Evolutionary conservation across 1,139 yeast genomes (phyloP).

Genomic region (Saccharomyces uvarum): DNA sequence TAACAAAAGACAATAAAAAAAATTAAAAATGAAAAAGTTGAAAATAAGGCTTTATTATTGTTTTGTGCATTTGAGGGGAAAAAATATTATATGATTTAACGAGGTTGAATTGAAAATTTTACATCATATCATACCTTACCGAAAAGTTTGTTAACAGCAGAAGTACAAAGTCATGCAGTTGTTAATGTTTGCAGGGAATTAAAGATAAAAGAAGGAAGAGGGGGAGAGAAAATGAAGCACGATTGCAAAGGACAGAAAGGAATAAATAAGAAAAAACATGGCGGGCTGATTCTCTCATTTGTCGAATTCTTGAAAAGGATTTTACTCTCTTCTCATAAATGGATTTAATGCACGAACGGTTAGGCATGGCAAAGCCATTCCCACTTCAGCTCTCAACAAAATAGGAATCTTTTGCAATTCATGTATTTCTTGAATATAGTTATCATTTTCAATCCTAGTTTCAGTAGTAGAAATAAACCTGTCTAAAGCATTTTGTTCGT

Average conservation of each 20-base stretch:
- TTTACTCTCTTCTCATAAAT: conserved; percentile 35
- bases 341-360: conserved; percentile 94
- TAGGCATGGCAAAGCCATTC: conserved; percentile 90
- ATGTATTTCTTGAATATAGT: conserved; percentile 67
- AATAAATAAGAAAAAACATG: neutral
- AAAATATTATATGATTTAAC: neutral
- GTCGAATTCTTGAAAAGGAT: neutral
- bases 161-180: neutral
- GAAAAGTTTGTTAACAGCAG: neutral
- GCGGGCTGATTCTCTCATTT: no score
- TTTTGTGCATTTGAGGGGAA: neutral
- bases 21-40: neutral
- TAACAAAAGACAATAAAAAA: neutral
- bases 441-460: conserved; percentile 55
- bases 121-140: neutral
- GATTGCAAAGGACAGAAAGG: neutral
- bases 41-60: neutral
- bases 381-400: conserved; percentile 81
- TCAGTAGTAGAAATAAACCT: conserved; percentile 50
- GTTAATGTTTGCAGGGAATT: neutral
- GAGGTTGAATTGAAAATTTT: neutral
- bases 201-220: neutral
- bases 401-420: conserved; percentile 78
- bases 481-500: conserved; percentile 37
- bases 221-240: neutral